A percentile compares a stretch with the other conserved stretches of the same genome.
These are phyloP conservation scores for Crepidotus variabilis DNA, from an alignment of 768 basidiomycete genomes.

Conservation along the genomic window DNA sequence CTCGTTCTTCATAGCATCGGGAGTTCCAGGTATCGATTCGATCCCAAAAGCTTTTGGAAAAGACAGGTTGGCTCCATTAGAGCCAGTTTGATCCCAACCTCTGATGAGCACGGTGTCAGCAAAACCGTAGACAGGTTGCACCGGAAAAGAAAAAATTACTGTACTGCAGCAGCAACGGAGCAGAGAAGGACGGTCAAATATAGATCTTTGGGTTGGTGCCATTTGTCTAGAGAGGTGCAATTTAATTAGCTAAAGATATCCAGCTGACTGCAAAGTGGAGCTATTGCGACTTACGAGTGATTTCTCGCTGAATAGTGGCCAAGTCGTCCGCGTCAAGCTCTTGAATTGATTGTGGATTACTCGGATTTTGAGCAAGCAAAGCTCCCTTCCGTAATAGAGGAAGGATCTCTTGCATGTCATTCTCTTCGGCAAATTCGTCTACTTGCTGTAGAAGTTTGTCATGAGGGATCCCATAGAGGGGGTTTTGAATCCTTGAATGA, in stretches of 20 bases:
- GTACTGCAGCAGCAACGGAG: constrained; percentile 75
- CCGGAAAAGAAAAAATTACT: constrained; percentile 35
- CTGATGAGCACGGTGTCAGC: constrained; percentile 16
- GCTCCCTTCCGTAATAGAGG: constrained; percentile 64
- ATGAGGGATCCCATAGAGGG: constrained; percentile 52
- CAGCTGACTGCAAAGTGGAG: neutral
- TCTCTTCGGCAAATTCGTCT: constrained; percentile 52
- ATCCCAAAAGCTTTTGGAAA: constrained; percentile 55
- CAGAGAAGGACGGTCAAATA: constrained; percentile 48
- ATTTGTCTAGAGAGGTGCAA: constrained; percentile 31
- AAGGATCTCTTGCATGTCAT: constrained; percentile 42
- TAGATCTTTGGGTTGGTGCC: constrained; percentile 41
- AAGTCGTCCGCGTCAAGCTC: constrained; percentile 35
- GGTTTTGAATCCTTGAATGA: constrained; percentile 38
- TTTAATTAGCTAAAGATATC: neutral
- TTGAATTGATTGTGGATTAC: constrained; percentile 36
- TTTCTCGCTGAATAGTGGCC: constrained; percentile 40
- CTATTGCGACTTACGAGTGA: constrained; percentile 38
- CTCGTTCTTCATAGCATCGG: constrained; percentile 41
- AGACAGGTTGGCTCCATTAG: constrained; percentile 61
- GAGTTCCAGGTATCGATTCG: constrained; percentile 22
- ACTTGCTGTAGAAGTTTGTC: constrained; percentile 59
- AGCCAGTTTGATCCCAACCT: constrained; percentile 65
- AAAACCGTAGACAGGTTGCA: neutral
- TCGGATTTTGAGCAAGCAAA: constrained; percentile 68